Conservation (phyloP, 1,139 yeast species). For the Magnusiomyces fungicola region DNA sequence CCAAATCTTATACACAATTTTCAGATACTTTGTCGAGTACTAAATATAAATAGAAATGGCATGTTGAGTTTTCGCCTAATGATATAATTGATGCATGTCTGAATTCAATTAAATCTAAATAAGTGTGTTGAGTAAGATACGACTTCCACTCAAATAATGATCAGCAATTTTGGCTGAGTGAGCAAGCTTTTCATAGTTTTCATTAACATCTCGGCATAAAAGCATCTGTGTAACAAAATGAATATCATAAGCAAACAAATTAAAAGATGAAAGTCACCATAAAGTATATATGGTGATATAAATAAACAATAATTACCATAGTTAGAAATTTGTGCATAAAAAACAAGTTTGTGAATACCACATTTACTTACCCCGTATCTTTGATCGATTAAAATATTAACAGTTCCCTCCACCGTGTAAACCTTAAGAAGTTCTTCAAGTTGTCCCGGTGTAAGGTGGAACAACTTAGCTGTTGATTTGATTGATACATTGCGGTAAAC, state of each 20-base stretch:
- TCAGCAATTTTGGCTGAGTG: conserved; percentile 2
- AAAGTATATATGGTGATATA: too few species aligned
- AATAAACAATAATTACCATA: too few species aligned
- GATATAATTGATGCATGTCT: too few species aligned
- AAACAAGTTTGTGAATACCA: neutral
- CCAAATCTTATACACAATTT: too few species aligned
- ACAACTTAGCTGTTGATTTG: conserved; percentile 13
- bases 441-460: conserved; percentile 5
- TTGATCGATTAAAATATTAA: conserved; percentile 16
- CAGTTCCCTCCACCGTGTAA: conserved; percentile 11
- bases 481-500: conserved; percentile 19
- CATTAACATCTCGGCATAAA: conserved; percentile 1
- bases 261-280: too few species aligned
- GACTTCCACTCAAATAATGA: conserved; percentile 1
- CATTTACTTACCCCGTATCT: conserved; percentile 13
- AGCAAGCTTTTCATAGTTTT: conserved; percentile 1
- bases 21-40: too few species aligned
- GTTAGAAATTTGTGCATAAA: neutral
- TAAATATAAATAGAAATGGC: too few species aligned
- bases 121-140: neutral
- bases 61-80: too few species aligned
- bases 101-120: too few species aligned
- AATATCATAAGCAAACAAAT: too few species aligned
- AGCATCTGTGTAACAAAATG: conserved; percentile 4
- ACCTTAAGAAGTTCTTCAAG: conserved; percentile 11